phyloP scores from a whole-genome alignment of 257 asterid species.

The Solanum rostratum region DNA sequence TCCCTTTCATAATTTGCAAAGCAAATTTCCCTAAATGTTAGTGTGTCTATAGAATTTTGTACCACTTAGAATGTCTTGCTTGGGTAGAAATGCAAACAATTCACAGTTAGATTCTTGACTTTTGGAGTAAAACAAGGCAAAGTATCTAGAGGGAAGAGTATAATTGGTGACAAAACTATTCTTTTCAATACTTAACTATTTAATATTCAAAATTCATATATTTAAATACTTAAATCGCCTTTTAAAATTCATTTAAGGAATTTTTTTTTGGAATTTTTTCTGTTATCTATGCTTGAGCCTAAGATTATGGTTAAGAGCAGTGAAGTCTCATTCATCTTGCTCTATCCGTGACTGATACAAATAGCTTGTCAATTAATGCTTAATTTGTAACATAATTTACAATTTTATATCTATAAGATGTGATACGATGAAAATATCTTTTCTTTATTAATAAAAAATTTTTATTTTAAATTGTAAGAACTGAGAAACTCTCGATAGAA shows the following conservation, averaged over 20 bases:
- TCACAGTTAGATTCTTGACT: background rate
- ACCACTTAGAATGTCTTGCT: background rate
- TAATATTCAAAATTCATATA: background rate
- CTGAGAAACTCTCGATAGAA: too few relatives aligned
- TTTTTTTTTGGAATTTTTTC: background rate
- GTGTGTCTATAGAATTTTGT: background rate
- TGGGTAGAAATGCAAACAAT: background rate
- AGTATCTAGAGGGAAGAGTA: background rate
- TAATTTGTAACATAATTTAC: background rate
- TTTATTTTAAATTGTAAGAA: background rate
- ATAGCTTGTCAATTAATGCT: background rate
- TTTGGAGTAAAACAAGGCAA: background rate
- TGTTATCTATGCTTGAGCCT: background rate
- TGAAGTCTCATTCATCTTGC: background rate
- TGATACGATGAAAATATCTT: fast-evolving
- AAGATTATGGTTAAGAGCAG: background rate
- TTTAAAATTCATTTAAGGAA: background rate
- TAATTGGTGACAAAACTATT: background rate
- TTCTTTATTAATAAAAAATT: fast-evolving
- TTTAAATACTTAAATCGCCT: background rate
- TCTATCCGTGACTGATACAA: background rate
- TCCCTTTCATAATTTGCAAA: background rate
- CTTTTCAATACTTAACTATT: background rate
- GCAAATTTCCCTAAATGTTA: background rate
- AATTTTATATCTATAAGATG: background rate